These are phyloP conservation scores for Nakaseomyces delphensis DNA, from an alignment of 1,139 yeast genomes.

Conservation along the genomic window DNA sequence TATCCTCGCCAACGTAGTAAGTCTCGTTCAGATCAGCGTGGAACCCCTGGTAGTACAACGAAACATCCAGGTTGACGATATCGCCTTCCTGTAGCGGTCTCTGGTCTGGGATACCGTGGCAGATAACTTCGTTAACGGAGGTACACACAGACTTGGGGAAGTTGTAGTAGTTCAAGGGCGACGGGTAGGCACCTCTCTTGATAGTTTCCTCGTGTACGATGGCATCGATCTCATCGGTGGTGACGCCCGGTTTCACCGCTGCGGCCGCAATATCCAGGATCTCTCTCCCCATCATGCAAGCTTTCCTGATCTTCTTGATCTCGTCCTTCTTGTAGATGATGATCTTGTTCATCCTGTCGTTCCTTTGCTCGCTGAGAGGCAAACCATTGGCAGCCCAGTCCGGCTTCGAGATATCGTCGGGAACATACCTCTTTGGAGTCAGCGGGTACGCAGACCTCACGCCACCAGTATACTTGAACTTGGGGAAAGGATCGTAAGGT, in stretches of 20 bases:
- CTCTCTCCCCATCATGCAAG: slow-evolving; percentile 73
- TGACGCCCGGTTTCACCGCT: slow-evolving; percentile 73
- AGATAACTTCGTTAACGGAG: slow-evolving; percentile 86
- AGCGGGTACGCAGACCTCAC: slow-evolving; percentile 78
- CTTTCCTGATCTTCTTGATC: slow-evolving; percentile 63
- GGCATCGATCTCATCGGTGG: slow-evolving; percentile 87
- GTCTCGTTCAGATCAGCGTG: slow-evolving; percentile 97
- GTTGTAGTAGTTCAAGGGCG: slow-evolving; percentile 89
- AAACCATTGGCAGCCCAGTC: slow-evolving; percentile 80
- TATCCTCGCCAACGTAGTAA: slow-evolving; percentile 90
- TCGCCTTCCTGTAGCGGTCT: slow-evolving; percentile 86
- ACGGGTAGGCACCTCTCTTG: slow-evolving; percentile 87
- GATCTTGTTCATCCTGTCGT: slow-evolving; percentile 62
- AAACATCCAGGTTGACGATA: slow-evolving; percentile 82
- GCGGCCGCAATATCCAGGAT: slow-evolving; percentile 81
- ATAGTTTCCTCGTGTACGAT: slow-evolving; percentile 82
- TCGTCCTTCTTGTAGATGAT: slow-evolving; percentile 55
- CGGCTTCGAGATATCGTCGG: slow-evolving; percentile 63
- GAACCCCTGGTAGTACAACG: slow-evolving; percentile 76
- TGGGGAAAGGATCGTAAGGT: slow-evolving; percentile 80
- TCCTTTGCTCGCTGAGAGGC: slow-evolving; percentile 69
- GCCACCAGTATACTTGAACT: slow-evolving; percentile 61
- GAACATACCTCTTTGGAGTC: slow-evolving; percentile 58
- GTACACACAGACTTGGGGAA: slow-evolving; percentile 92
- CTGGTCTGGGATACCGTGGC: slow-evolving; percentile 96